Conservation (phyloP, 305 asterid species). For the Rubia tinctorum region DNA sequence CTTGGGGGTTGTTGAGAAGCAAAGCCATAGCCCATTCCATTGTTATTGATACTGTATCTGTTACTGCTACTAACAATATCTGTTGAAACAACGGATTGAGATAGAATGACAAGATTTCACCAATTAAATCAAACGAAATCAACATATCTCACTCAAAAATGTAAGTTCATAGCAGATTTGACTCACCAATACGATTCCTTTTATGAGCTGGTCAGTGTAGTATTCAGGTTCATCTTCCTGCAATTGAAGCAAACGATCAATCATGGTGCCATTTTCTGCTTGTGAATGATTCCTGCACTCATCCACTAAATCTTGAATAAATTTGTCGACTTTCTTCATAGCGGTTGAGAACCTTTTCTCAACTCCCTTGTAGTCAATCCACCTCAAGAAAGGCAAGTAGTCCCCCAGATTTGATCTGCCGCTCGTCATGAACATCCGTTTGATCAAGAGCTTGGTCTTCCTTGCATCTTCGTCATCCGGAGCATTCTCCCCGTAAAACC, state of each 20-base stretch:
- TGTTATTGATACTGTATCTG: constrained; percentile 33
- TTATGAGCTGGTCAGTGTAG: constrained; percentile 32
- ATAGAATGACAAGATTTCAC: neutral
- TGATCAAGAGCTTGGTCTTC: constrained; percentile 19
- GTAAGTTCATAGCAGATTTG: neutral
- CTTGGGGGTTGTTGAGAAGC: constrained; percentile 34
- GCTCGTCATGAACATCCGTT: constrained; percentile 25
- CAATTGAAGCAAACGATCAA: constrained; percentile 28
- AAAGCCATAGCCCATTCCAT: constrained; percentile 42
- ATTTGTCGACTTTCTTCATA: constrained; percentile 23
- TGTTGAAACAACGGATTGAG: neutral
- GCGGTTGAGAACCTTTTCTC: constrained; percentile 24
- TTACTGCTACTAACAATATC: constrained; percentile 29
- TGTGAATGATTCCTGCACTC: constrained; percentile 12
- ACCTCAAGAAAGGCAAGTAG: constrained; percentile 28
- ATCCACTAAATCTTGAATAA: constrained; percentile 27
- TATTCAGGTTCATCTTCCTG: constrained; percentile 29
- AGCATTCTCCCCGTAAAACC: constrained; percentile 34
- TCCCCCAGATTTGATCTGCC: constrained; percentile 28
- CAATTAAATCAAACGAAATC: neutral
- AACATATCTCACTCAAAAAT: too few species aligned
- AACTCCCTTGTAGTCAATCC: constrained; percentile 30
- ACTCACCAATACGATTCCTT: constrained; percentile 32
- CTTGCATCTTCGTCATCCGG: constrained; percentile 29
- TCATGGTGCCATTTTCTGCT: constrained; percentile 22